A percentile compares a stretch with the other conserved stretches of the same genome.
These are phyloP conservation scores for Raffaelea ambrosiae DNA, from an alignment of 2,329 filamentous ascomycete genomes.

Conservation along the genomic window DNA sequence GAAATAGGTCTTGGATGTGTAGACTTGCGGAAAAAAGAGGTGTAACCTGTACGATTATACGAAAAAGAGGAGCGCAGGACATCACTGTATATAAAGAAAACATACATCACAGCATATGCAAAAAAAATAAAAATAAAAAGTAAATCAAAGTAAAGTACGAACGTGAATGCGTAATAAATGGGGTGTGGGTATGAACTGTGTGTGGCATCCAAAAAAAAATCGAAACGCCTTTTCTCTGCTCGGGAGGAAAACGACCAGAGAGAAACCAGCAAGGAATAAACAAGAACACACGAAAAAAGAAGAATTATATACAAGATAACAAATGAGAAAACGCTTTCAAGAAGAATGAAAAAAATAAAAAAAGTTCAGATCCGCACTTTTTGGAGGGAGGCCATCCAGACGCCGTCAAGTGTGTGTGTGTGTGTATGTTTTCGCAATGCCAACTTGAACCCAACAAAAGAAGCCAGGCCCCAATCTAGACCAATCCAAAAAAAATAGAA, in stretches of 20 bases:
- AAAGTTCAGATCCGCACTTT: slow-evolving; percentile 13
- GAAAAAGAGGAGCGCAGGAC: slow-evolving; percentile 8
- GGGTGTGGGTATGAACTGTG: too few relatives aligned
- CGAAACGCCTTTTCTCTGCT: too few relatives aligned
- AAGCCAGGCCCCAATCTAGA: neutral
- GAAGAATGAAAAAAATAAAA: too few relatives aligned
- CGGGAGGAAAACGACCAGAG: too few relatives aligned
- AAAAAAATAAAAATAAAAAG: neutral
- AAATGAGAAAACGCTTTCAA: too few relatives aligned
- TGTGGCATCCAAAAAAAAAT: neutral
- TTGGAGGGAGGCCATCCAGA: too few relatives aligned
- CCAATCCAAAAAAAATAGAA: neutral
- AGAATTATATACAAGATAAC: slow-evolving; percentile 19
- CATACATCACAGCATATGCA: neutral
- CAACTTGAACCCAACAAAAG: slow-evolving; percentile 1
- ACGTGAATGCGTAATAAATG: too few relatives aligned
- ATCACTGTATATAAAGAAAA: neutral
- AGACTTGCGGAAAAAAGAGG: neutral
- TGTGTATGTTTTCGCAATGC: neutral
- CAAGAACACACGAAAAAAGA: slow-evolving; percentile 14
- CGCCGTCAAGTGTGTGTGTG: too few relatives aligned
- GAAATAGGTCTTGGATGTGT: too few relatives aligned
- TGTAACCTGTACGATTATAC: slow-evolving; percentile 11
- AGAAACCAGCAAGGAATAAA: neutral
- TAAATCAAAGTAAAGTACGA: too few relatives aligned